A percentile compares a stretch with the other conserved stretches of the same genome.
Conservation (phyloP, 108 stramenopile genomes). For the Stephanodiscus triporus region DNA sequence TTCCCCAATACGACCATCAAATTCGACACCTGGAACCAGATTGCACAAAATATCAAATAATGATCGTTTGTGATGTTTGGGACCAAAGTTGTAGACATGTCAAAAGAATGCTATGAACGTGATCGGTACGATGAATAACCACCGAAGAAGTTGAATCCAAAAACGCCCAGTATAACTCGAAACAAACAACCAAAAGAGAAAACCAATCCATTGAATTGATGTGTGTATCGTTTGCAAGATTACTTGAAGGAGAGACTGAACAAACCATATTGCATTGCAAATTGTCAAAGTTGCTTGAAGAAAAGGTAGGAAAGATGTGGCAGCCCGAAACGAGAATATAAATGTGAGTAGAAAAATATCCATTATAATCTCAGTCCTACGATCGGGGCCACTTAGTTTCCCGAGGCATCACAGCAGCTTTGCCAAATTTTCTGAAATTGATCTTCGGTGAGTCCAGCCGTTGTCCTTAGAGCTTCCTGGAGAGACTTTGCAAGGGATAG, state of each 20-base stretch:
- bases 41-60: background rate
- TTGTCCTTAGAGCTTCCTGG: background rate
- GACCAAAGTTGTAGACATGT: background rate
- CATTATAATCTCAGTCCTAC: constrained; percentile 1
- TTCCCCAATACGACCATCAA: background rate
- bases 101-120: background rate
- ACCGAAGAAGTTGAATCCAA: background rate
- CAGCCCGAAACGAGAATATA: constrained; percentile 4
- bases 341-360: background rate
- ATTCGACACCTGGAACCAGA: background rate
- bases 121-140: background rate
- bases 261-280: background rate
- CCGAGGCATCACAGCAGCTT: background rate
- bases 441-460: background rate
- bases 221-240: background rate
- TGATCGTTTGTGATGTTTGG: background rate
- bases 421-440: constrained; percentile 7
- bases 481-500: background rate
- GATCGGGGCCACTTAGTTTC: background rate
- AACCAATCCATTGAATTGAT: background rate
- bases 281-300: background rate
- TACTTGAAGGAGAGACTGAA: background rate
- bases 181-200: background rate
- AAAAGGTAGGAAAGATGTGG: background rate
- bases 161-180: background rate